Conservation (phyloP, 441 rosid genomes). For the Gossypium aridum region DNA sequence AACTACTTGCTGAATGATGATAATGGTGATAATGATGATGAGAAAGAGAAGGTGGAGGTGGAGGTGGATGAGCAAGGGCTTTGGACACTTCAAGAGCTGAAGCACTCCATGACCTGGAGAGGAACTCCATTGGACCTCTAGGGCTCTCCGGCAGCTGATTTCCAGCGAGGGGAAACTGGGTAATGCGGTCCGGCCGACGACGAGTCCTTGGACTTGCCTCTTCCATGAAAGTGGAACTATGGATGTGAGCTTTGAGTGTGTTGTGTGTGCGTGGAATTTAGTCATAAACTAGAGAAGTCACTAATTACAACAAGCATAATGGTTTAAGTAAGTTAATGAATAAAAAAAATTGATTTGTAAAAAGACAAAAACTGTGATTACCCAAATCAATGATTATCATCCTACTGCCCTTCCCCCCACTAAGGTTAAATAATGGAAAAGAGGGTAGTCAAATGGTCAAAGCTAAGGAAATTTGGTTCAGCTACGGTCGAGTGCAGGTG, state of each 20-base stretch:
- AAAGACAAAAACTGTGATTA: neutral
- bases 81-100: slow-evolving; percentile 86
- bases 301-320: neutral
- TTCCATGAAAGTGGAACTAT: slow-evolving; percentile 14
- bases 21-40: neutral
- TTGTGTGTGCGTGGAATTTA: neutral
- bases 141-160: slow-evolving; percentile 85
- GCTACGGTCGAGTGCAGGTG: neutral
- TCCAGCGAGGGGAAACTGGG: neutral
- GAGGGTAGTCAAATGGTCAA: neutral
- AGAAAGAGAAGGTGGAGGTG: neutral
- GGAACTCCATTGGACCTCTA: slow-evolving; percentile 87
- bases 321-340: neutral
- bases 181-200: slow-evolving; percentile 10
- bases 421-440: neutral
- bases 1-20: neutral
- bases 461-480: neutral
- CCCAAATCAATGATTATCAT: neutral
- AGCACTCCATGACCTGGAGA: slow-evolving; percentile 86
- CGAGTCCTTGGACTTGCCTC: slow-evolving; percentile 24
- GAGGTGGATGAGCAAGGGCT: slow-evolving; percentile 34
- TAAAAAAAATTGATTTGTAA: neutral
- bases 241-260: neutral
- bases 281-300: neutral
- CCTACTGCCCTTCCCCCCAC: neutral